These are phyloP conservation scores for Prinsepia uniflora DNA, from an alignment of 306 rosid species.

Conservation along the genomic window DNA sequence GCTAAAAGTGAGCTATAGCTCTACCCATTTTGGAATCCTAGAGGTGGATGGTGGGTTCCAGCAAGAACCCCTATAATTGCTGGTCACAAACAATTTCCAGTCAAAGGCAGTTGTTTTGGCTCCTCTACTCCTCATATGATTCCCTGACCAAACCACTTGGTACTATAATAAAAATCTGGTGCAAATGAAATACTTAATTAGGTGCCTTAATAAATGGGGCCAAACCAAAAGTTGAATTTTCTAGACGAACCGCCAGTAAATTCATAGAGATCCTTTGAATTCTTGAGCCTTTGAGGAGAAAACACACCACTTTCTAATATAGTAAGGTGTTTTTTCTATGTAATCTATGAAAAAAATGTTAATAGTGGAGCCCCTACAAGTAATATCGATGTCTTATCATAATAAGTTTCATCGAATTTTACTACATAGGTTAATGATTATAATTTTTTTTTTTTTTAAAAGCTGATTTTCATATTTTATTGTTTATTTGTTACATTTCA, in stretches of 20 bases:
- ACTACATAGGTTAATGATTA: too few species aligned
- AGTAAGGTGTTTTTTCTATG: not conserved
- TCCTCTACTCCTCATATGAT: not conserved
- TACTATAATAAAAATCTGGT: not conserved
- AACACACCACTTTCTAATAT: not conserved
- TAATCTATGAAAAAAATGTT: not conserved
- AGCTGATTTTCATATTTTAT: too few species aligned
- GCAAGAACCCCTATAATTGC: not conserved
- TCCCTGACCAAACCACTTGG: not conserved
- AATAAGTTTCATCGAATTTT: too few species aligned
- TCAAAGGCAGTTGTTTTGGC: not conserved
- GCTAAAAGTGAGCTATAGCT: too few species aligned
- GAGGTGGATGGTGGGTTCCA: not conserved
- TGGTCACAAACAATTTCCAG: not conserved
- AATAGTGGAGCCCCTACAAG: too few species aligned
- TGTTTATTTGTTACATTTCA: too few species aligned
- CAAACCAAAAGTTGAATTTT: not conserved
- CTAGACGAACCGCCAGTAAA: slow-evolving; percentile 6
- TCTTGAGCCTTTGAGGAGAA: not conserved
- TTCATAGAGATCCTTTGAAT: not conserved
- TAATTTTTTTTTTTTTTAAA: too few species aligned
- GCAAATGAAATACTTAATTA: not conserved
- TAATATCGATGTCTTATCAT: too few species aligned
- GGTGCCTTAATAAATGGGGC: slow-evolving; percentile 6
- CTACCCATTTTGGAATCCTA: not conserved